Percentiles rank a stretch among this genome's conserved stretches.
phyloP scores from a whole-genome alignment of 371 early-diverging fungal species.

The Mortierella sp. region DNA sequence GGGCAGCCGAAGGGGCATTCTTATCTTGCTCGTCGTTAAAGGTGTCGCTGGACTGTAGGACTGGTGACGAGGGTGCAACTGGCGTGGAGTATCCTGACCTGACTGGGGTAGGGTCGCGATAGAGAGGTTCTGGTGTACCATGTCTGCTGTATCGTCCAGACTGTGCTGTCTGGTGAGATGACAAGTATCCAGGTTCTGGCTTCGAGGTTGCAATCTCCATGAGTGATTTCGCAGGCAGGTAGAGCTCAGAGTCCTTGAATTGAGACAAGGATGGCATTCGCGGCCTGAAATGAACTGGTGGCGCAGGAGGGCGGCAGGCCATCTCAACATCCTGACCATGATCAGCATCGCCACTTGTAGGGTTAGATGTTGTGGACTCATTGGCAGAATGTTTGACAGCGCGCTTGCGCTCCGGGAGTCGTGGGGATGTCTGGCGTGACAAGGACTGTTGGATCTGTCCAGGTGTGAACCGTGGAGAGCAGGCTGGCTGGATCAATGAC shows the following conservation, averaged over 20 bases:
- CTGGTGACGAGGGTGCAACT: constrained; percentile 13
- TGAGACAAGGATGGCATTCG: constrained; percentile 45
- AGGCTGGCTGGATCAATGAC: constrained; percentile 34
- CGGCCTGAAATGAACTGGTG: constrained; percentile 14
- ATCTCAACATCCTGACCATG: constrained; percentile 6
- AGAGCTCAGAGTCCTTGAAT: constrained; percentile 44
- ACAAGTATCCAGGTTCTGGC: constrained; percentile 44
- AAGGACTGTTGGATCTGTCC: constrained; percentile 15
- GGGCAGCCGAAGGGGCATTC: constrained; percentile 28
- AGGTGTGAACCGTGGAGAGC: constrained; percentile 38
- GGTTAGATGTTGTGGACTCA: constrained; percentile 11
- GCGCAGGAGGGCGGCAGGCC: constrained; percentile 14
- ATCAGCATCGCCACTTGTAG: not conserved
- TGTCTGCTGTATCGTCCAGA: constrained; percentile 8
- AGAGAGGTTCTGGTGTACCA: constrained; percentile 26
- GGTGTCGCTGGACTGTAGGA: not conserved
- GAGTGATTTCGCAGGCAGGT: constrained; percentile 46
- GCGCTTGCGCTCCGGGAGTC: constrained; percentile 10
- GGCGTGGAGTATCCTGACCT: constrained; percentile 20
- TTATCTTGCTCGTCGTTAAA: constrained; percentile 22
- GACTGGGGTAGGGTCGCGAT: constrained; percentile 21
- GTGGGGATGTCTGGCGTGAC: constrained; percentile 29
- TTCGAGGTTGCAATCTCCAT: constrained; percentile 47
- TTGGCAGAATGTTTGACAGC: constrained; percentile 6
- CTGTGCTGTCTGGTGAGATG: constrained; percentile 7